Conservation (phyloP, 306 rosid genomes). For the Carpinus fangiana region DNA sequence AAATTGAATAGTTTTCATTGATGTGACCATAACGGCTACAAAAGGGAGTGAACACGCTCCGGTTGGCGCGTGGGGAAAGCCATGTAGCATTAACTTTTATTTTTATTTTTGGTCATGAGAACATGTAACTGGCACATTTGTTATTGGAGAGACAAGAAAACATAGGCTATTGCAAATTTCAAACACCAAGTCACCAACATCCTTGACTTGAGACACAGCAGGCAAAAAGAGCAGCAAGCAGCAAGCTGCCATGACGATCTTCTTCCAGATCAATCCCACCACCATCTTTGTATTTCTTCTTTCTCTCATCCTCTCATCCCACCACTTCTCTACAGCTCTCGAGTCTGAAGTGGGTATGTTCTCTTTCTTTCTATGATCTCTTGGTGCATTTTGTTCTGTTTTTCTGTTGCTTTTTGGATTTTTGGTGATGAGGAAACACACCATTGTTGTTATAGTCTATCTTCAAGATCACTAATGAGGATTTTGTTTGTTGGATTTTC, state of each 20-base stretch:
- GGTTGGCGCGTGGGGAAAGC: too few relatives aligned
- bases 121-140: too few relatives aligned
- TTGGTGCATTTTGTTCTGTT: neutral
- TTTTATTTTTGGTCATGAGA: too few relatives aligned
- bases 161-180: neutral
- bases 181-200: neutral
- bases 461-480: neutral
- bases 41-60: too few relatives aligned
- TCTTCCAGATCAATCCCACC: slow-evolving; percentile 14
- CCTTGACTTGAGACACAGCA: neutral
- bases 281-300: slow-evolving; percentile 26
- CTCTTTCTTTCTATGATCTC: slow-evolving; percentile 5
- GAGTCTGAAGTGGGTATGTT: slow-evolving; percentile 51
- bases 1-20: too few relatives aligned
- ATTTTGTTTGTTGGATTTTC: neutral
- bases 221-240: neutral
- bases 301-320: slow-evolving; percentile 28
- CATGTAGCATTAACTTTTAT: too few relatives aligned
- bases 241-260: slow-evolving; percentile 4
- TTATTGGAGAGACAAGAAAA: neutral
- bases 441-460: neutral
- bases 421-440: neutral
- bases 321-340: slow-evolving; percentile 32
- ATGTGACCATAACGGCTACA: too few relatives aligned
- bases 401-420: neutral